Base-by-base conservation (phyloP, 208 protist species). In the Trypanosoma congolense region DNA sequence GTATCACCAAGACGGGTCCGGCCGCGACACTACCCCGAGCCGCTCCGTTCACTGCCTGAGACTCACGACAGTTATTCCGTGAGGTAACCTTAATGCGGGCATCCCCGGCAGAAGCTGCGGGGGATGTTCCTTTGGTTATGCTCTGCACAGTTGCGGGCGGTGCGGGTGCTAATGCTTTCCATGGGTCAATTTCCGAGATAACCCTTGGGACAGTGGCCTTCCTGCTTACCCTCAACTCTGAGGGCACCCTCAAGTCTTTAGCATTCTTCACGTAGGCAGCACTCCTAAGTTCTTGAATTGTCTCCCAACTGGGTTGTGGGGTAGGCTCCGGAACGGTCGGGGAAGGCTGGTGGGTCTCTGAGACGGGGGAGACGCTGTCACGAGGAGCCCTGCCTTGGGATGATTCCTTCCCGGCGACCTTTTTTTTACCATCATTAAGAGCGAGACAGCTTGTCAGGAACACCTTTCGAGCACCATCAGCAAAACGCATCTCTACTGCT, bases 401-500 rank as follows among this genome's bases (percentile, higher is more conserved):
- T 26, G 25, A 21, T 4, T 2, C 18, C 19, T 44, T 63, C 38
- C 47, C 56, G 18, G 14, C 14, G 24, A 26, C 3, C 22, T 22
- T 48, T 61, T 25, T 71, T 30, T 30, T 28, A n/a, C 47, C 61
- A 19, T 50, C 29, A 2, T 40, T 57, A 9, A 82, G 18, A 30
- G 61, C 63, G 12, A 94, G 64, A 51, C 87, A 95, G 35, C 88
- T 74, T 2, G 56, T 65, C 48, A 92, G 82, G 60, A 95, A 95
- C 10, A 84, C 41, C 51, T 92, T 92, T 8, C 58, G 25, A 3
- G 73, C 80, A 24, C 80, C 81, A 61, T 95, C 88, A 4, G 84
- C 84, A 55, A 95, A 95, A 51, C 70, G 55, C 33, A 95, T 64
- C 59, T 90, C 84, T 29, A 92, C 80, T 22, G 88, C 88, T 10